These are phyloP conservation scores for Entomortierella lignicola DNA, from an alignment of 192 early-diverging fungal species.

Conservation along the genomic window DNA sequence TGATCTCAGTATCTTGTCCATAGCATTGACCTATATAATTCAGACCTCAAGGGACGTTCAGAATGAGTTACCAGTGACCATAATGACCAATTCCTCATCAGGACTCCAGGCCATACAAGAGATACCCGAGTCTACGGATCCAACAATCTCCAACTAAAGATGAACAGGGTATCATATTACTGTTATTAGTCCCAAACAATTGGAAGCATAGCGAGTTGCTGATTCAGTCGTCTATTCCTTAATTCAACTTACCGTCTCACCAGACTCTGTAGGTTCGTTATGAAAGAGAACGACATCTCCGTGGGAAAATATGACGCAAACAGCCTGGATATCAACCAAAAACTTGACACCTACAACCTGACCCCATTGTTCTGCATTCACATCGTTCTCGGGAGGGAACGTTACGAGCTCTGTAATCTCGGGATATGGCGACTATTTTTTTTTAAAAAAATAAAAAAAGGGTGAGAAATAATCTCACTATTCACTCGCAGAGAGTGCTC, in stretches of 20 bases:
- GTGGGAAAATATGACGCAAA: constrained; percentile 61
- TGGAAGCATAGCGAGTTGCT: too few relatives aligned
- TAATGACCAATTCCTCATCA: constrained; percentile 85
- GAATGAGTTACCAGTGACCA: constrained; percentile 73
- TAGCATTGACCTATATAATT: too few relatives aligned
- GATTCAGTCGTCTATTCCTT: too few relatives aligned
- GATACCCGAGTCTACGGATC: constrained; percentile 81
- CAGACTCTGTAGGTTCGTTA: constrained; percentile 54
- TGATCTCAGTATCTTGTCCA: too few relatives aligned
- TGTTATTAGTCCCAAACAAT: too few relatives aligned
- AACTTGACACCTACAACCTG: constrained; percentile 62
- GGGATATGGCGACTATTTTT: constrained; percentile 32
- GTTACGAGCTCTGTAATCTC: constrained; percentile 49
- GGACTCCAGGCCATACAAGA: constrained; percentile 85
- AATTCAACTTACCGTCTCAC: constrained; percentile 34
- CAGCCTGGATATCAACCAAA: constrained; percentile 65
- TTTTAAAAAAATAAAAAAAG: not conserved
- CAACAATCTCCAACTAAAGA: constrained; percentile 71
- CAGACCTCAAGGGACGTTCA: too few relatives aligned
- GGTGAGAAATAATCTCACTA: not conserved
- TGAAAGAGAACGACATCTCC: constrained; percentile 69
- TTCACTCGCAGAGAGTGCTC: too few relatives aligned
- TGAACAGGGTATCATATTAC: too few relatives aligned
- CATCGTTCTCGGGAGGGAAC: constrained; percentile 40
- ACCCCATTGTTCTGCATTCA: constrained; percentile 39